A percentile compares a stretch with the other conserved stretches of the same genome.
Evolutionary conservation across 208 protist genomes (phyloP).

Genomic region (Trypanosoma platydactyli): DNA sequence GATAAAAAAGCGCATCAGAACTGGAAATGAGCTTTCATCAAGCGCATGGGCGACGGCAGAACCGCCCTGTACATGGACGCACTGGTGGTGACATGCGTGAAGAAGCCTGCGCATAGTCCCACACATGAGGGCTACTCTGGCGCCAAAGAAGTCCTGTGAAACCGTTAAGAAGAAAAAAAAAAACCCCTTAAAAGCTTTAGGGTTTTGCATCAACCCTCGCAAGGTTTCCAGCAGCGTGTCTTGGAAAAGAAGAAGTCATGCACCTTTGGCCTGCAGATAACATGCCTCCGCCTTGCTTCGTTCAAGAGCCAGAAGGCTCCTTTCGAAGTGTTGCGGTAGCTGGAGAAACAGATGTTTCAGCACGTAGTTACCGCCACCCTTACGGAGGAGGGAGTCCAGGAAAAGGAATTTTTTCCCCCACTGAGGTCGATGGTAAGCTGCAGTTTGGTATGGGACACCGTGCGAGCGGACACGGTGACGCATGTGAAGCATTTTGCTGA

Average conservation of each 20-base stretch:
- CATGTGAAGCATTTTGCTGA: background rate
- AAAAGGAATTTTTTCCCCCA: background rate
- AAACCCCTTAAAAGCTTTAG: background rate
- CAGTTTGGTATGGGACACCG: background rate
- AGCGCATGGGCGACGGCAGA: slow-evolving; percentile 5
- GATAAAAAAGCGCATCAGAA: background rate
- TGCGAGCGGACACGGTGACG: background rate
- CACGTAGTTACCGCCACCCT: background rate
- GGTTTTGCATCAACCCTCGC: background rate
- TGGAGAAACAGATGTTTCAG: background rate
- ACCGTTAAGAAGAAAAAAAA: background rate
- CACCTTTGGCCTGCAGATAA: background rate
- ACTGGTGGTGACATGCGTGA: background rate
- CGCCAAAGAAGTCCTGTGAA: background rate
- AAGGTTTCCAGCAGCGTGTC: background rate
- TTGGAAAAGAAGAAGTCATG: background rate
- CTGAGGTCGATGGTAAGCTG: background rate
- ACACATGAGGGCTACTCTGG: background rate
- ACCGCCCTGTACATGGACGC: background rate
- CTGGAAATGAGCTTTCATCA: background rate
- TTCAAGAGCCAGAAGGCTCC: background rate
- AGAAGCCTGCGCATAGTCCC: background rate
- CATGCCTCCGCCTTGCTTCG: background rate
- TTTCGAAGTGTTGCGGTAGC: background rate
- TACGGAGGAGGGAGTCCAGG: background rate